phyloP scores from a whole-genome alignment of 1,139 yeast genomes.

The Wickerhamomyces sp. region DNA sequence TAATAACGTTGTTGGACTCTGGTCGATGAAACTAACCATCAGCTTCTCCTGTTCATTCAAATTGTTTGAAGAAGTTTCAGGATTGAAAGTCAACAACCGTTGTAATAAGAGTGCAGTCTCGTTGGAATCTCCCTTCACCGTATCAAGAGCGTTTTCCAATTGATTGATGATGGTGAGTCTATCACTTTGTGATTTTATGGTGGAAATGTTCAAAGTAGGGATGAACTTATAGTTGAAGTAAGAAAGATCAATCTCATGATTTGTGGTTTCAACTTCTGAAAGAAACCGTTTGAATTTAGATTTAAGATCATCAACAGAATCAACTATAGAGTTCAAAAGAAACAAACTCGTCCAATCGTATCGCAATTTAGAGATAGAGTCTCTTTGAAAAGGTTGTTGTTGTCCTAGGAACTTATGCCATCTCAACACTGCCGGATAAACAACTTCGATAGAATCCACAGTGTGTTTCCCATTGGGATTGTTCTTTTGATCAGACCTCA shows the following conservation, averaged over 20 bases:
- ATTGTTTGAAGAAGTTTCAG: conserved; percentile 4
- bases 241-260: conserved; percentile 5
- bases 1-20: conserved; percentile 65
- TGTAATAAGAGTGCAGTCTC: conserved; percentile 50
- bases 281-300: conserved; percentile 13
- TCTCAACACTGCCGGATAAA: conserved; percentile 16
- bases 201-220: conserved; percentile 48
- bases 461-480: neutral
- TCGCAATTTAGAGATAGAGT: conserved; percentile 16
- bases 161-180: conserved; percentile 62
- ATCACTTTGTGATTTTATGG: conserved; percentile 57
- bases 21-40: conserved; percentile 52
- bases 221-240: conserved; percentile 51
- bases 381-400: neutral
- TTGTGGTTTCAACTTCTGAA: neutral
- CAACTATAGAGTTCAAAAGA: conserved; percentile 2
- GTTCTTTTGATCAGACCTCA: conserved; percentile 2
- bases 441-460: conserved; percentile 7
- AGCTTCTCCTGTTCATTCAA: conserved; percentile 37
- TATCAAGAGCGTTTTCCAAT: conserved; percentile 52
- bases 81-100: conserved; percentile 39
- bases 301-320: conserved; percentile 8
- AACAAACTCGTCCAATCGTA: conserved; percentile 36
- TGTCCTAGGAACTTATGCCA: conserved; percentile 26
- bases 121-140: conserved; percentile 24